Conservation (phyloP, 2,329 filamentous ascomycete species). For the Ophiostoma perfectum region DNA sequence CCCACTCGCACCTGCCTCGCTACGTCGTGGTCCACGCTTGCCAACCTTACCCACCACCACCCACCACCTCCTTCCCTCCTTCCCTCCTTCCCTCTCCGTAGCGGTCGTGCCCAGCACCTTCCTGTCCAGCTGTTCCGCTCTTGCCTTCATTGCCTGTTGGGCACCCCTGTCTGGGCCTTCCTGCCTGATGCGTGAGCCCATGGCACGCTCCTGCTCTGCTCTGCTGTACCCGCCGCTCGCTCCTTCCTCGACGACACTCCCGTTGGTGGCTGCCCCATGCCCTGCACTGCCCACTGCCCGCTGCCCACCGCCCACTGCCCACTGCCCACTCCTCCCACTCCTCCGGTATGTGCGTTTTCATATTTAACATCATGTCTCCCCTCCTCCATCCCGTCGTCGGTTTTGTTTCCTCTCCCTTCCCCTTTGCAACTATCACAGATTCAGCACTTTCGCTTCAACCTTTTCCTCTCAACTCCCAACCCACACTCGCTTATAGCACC, state of each 20-base stretch:
- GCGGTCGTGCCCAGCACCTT: no score
- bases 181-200: constrained; percentile 1
- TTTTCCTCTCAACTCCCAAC: constrained; percentile 30
- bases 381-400: not conserved
- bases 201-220: not conserved
- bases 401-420: constrained; percentile 25
- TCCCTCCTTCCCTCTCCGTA: no score
- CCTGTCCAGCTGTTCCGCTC: not conserved
- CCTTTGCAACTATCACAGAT: constrained; percentile 18
- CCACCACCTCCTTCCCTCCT: no score
- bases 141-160: not conserved
- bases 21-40: not conserved
- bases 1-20: constrained; percentile 4
- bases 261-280: not conserved
- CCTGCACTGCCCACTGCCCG: constrained; percentile 19
- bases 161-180: not conserved
- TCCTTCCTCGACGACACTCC: not conserved
- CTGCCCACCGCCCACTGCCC: not conserved
- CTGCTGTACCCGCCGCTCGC: no score
- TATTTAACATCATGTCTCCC: not conserved
- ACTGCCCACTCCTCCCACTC: not conserved
- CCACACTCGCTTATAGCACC: constrained; percentile 49
- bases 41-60: constrained; percentile 14
- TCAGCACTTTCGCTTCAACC: constrained; percentile 38
- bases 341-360: not conserved